Base-by-base conservation (phyloP, 2,329 filamentous ascomycete genomes). In the Cladophialophora chaetospira region DNA sequence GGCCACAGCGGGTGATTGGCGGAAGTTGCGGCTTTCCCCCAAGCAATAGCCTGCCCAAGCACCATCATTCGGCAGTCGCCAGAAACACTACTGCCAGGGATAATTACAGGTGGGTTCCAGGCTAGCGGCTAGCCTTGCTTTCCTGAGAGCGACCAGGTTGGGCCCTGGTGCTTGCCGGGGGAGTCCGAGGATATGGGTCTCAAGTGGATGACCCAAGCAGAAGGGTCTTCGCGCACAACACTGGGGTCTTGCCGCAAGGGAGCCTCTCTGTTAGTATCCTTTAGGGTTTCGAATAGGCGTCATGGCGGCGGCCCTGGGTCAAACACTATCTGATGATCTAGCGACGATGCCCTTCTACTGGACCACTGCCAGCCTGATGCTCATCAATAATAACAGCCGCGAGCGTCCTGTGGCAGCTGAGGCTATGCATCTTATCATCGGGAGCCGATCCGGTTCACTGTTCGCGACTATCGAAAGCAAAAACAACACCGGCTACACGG, bases 151-250 rank as follows among this genome's bases (percentile, higher is more conserved):
- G 26, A 23, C 17, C 42, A 25, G 36, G 23, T 15, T 6, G 19
- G 33, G 35, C 28, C 47, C 26, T 51, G 33, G 35, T n/a, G 48
- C 25, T 33, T 42, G 29, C 48, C 48, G 48, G 48, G 48, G 48
- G 26, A 42, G 35, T 23, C 48, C 48, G 48, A 51, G 9, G 8
- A 19, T 23, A 25, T 25, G 42, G 42, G 40, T 33, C 17, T 23
- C 35, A 28, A 38, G 29, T 49, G 19, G 29, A 19, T 11, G 8
- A 13, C 5, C 35, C 35, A 6, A 21, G 42, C 15, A 44, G 29
- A 44, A 40, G 17, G 15, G 36, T 10, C 36, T 11, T 40, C 36
- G 36, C 15, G 36, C 36, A 40, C n/a, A 21, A 38, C 35, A 38
- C 35, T 38, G 35, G 35, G n/a, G 15, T 21, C 35, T 15, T 38